phyloP scores from a whole-genome alignment of 805 yeast genomes.

The Wickerhamiella brachini region DNA sequence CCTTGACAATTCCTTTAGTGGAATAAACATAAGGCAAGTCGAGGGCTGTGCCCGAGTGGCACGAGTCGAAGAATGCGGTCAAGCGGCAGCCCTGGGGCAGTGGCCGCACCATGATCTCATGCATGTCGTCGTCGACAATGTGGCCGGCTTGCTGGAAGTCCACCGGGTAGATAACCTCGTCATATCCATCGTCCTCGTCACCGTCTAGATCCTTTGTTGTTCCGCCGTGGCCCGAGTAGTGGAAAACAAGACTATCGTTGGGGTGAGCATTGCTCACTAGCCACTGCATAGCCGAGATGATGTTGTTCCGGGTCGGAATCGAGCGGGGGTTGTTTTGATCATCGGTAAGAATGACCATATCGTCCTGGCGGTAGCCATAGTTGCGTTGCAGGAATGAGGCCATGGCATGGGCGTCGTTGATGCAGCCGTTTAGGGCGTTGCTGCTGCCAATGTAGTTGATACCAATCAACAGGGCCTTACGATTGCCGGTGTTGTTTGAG shows the following conservation, averaged over 20 bases:
- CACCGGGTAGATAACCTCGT: conserved; percentile 59
- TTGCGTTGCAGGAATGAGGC: conserved; percentile 29
- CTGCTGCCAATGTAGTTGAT: conserved; percentile 58
- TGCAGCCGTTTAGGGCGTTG: conserved; percentile 59
- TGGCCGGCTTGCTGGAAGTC: conserved; percentile 57
- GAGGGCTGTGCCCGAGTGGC: conserved; percentile 74
- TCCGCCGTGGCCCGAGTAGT: conserved; percentile 82
- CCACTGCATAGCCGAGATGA: conserved; percentile 72
- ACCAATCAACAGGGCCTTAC: conserved; percentile 67
- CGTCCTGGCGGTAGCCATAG: conserved; percentile 26
- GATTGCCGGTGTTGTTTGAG: conserved; percentile 56
- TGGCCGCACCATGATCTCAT: conserved; percentile 54
- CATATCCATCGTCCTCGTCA: conserved; percentile 63
- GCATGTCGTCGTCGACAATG: conserved; percentile 62
- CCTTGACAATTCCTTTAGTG: conserved; percentile 71
- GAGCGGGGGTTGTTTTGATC: conserved; percentile 28
- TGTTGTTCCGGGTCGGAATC: conserved; percentile 55
- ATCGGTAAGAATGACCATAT: conserved; percentile 30
- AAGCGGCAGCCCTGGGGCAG: conserved; percentile 60
- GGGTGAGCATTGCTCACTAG: conserved; percentile 57
- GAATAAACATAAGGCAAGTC: conserved; percentile 73
- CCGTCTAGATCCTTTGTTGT: conserved; percentile 54
- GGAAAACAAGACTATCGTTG: conserved; percentile 68
- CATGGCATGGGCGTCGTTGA: conserved; percentile 50
- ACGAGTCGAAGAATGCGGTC: conserved; percentile 71